Base-by-base conservation (phyloP, 2,329 filamentous ascomycete genomes). In the Chaetomium olivaceum region DNA sequence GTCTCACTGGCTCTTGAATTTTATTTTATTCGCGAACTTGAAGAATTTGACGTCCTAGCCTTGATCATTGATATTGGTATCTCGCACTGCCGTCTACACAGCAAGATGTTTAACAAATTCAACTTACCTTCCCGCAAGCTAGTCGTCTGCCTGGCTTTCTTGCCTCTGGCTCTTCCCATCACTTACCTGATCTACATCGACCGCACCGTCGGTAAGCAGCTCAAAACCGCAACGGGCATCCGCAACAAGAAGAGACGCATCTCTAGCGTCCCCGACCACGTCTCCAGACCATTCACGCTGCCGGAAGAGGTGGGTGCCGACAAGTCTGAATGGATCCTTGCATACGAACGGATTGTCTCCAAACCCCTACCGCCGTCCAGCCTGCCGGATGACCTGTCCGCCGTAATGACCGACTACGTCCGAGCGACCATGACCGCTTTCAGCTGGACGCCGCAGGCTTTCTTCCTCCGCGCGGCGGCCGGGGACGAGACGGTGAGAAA, bases 371-470 rank as follows among this genome's bases (percentile, higher is more conserved):
- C 70, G 2, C n/a, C 51, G 1, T 63, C 57, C 36, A 12, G 14
- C 16, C 36, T 58, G 12, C 27, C 57, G 2, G 29, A 51, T 12
- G 61, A 67, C 16, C 71, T 74, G 0, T 48, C 60, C 0, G 59
- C 27, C 9, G 7, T 76, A 23, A 62, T 77, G 2, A 72, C 65
- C 14, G 62, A 56, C 1, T 78, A 76, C 64, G 57, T 73, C 5
- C 73, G 71, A 12, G 72, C 69, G 12, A 71, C 74, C 2, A 75
- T 77, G 64, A 61, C 66, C 19, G 74, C 76, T 1, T 78, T 78
- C 56, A 69, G 70, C 59, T 73, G 72, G 70, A 76, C 75, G 3
- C 76, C 77, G 1, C 74, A 76, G 65, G 75, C 75, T 5, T 66
- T 74, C 4, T 23, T 74, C 1, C 73, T 78, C 43, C 69, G 73